Conservation (phyloP, 225 moss, liverwort and hornwort species). For the Marchantia paleacea region DNA sequence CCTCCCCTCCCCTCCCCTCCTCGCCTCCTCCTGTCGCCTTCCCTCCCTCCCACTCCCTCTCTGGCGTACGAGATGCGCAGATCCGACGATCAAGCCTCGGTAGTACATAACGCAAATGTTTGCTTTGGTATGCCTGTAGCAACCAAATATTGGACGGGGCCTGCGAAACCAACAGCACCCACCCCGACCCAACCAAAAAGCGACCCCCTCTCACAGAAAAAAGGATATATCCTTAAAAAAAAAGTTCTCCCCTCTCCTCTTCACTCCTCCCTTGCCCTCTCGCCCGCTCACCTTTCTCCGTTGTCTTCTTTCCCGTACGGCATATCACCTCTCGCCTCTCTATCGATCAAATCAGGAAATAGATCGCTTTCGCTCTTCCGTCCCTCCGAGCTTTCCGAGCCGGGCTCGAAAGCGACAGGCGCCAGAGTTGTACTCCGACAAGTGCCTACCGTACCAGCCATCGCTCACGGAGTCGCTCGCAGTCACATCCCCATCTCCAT, state of each 20-base stretch:
- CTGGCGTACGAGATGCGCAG: neutral
- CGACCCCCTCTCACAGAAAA: neutral
- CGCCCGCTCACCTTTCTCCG: neutral
- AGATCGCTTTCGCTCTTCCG: neutral
- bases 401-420: neutral
- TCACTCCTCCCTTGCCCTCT: neutral
- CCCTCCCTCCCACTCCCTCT: slow-evolving; percentile 2
- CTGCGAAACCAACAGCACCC: neutral
- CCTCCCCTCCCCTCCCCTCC: neutral
- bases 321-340: neutral
- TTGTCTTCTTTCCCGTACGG: neutral
- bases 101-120: slow-evolving; percentile 4
- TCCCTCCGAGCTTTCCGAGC: neutral
- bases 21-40: slow-evolving; percentile 9
- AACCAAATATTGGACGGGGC: neutral
- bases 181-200: neutral
- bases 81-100: slow-evolving; percentile 14
- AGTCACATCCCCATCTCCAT: neutral
- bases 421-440: neutral
- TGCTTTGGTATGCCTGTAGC: neutral
- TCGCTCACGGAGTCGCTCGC: neutral
- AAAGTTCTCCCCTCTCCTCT: neutral
- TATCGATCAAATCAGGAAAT: neutral
- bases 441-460: neutral
- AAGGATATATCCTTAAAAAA: neutral